phyloP scores from a whole-genome alignment of 306 rosid species.

The Canavalia ensiformis region DNA sequence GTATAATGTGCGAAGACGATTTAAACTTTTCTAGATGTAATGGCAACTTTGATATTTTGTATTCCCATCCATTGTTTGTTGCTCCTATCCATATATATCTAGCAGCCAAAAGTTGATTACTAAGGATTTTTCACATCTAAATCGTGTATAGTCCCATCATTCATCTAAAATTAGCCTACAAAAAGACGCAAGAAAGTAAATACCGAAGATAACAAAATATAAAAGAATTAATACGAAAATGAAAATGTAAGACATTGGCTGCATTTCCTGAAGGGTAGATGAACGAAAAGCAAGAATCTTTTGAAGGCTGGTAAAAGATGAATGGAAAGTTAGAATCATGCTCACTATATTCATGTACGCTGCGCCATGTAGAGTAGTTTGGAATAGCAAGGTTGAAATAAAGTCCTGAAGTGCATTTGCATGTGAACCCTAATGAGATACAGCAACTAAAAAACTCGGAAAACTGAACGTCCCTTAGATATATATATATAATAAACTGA shows the following conservation, averaged over 20 bases:
- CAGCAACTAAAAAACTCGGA: not conserved
- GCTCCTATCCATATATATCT: not conserved
- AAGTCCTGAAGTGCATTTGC: slow-evolving; percentile 6
- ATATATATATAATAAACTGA: not conserved
- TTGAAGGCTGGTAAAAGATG: not conserved
- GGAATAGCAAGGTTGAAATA: not conserved
- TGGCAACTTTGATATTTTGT: not conserved
- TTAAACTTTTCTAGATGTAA: not conserved
- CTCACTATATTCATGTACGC: not conserved
- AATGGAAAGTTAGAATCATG: not conserved
- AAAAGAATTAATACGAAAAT: not conserved
- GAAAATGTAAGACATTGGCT: not conserved
- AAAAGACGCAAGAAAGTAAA: not conserved
- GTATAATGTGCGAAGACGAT: not conserved
- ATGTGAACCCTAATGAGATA: slow-evolving; percentile 36
- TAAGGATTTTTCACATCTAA: not conserved
- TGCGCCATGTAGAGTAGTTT: not conserved
- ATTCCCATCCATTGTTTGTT: not conserved
- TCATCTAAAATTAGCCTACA: not conserved
- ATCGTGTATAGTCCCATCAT: not conserved
- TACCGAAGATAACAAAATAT: not conserved
- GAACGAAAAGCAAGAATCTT: slow-evolving; percentile 2
- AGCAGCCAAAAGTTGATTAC: not conserved
- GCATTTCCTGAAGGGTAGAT: not conserved
- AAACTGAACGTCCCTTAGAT: not conserved